Percentiles rank a stretch among this genome's conserved stretches.
Evolutionary conservation across 352 stramenopile genomes (phyloP).

Genomic region (Detonula confervacea): DNA sequence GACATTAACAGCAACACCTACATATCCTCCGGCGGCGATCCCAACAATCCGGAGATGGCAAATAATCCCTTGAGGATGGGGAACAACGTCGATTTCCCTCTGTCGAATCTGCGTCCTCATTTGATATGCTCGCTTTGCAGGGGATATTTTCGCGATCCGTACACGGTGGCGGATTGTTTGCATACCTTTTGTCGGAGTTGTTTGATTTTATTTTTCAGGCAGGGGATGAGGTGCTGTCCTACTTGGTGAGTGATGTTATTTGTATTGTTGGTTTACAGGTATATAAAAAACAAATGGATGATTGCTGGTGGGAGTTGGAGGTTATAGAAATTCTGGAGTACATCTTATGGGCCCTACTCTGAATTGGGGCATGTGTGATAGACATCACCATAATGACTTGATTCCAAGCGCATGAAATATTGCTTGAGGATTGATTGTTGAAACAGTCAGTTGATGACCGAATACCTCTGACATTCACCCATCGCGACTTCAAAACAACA

Average conservation of each 20-base stretch:
- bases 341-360: no score
- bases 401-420: no score
- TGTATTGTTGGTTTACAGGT: conserved; percentile 4
- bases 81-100: conserved; percentile 46
- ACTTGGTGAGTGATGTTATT: conserved; percentile 40
- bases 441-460: no score
- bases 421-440: no score
- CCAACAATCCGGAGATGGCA: neutral
- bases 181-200: conserved; percentile 80
- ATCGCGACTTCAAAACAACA: neutral
- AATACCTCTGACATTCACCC: conserved; percentile 1
- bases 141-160: conserved; percentile 72
- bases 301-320: no score
- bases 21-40: no score
- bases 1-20: no score
- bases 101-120: conserved; percentile 52
- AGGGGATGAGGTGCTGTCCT: conserved; percentile 54
- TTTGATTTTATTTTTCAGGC: conserved; percentile 56
- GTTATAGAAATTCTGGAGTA: no score
- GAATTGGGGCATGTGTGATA: no score
- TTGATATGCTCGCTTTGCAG: conserved; percentile 68
- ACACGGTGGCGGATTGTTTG: conserved; percentile 77
- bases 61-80: neutral
- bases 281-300: no score
- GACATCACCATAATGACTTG: no score